Base-by-base conservation (phyloP, 2,329 filamentous ascomycete species). In the Fusarium acutatum region DNA sequence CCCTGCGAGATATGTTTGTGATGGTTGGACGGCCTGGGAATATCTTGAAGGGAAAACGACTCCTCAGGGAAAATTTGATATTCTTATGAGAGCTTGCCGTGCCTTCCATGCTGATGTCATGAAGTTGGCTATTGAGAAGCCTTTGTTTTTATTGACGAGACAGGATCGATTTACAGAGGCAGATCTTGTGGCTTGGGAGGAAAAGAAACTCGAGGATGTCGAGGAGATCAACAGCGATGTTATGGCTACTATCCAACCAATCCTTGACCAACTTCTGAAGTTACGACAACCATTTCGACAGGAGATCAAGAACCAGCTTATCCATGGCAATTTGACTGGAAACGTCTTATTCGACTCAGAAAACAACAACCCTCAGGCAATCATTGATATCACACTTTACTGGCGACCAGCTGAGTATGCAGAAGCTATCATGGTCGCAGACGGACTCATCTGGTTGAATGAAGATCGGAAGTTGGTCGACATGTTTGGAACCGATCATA, bases 351-450 rank as follows among this genome's bases (percentile, higher is more conserved):
- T 71, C 6, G 14, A 64, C 17, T 6, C 30, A 8, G 24, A 22
- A 5, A 7, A 5, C 7, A n/a, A 46, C 13, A 44, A 9, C 1
- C 35, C 50, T 5, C 65, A 66, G 1, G 37, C 37, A 10, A 71
- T 71, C 24, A 67, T 71, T 6, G 61, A 70, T 1, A 49, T 71
- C 8, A 71, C 61, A 2, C 43, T 66, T 6, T 70, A 70, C 52
- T 70, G 52, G 68, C 30, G 69, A 5, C 61, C 61, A 4, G 66
- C 20, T 13, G 35, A 40, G 4, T 67, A 70, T 34, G 57, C 69
- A 41, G 61, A 62, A 32, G 61, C 69, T 7, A 66, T 71, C 14
- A 52, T 62, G 7, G 37, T 70, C 5, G 61, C 69, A 6, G 69
- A 70, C 6, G 61, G 66, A 2, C 47, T 70, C 3, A 32, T 58